Percentiles rank a stretch among this genome's conserved stretches.
These are phyloP conservation scores for Knoxia roxburghii DNA, from an alignment of 257 asterid species.

Conservation along the genomic window DNA sequence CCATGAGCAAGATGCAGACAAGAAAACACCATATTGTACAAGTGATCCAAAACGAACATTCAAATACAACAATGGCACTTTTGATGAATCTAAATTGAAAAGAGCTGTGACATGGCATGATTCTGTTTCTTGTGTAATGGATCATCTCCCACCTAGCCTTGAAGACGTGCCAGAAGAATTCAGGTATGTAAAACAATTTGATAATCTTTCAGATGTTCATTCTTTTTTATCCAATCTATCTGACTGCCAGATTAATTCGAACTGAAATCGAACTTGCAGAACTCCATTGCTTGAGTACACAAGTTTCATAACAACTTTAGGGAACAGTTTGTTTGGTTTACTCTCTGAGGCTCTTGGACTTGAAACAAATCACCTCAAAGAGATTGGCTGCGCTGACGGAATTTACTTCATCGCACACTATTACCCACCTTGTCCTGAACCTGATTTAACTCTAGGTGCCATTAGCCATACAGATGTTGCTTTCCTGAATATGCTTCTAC, in stretches of 20 bases:
- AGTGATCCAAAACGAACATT: neutral
- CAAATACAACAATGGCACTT: neutral
- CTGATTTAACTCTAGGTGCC: constrained; percentile 33
- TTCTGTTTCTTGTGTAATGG: neutral
- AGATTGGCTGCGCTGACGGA: constrained; percentile 37
- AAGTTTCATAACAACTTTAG: constrained; percentile 26
- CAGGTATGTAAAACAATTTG: neutral
- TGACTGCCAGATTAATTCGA: neutral
- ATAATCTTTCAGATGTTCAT: neutral
- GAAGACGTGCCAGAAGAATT: neutral
- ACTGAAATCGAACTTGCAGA: constrained; percentile 5
- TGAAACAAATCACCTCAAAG: constrained; percentile 22
- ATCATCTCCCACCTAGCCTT: neutral
- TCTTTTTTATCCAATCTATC: neutral
- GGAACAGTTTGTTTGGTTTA: constrained; percentile 26
- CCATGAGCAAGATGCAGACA: constrained; percentile 6
- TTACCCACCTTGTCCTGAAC: constrained; percentile 53
- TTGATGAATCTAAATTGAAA: neutral
- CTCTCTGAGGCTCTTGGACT: constrained; percentile 42
- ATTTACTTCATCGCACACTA: constrained; percentile 28
- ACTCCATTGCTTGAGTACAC: constrained; percentile 29
- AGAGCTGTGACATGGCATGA: neutral
- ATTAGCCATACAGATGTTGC: constrained; percentile 32
- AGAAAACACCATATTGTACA: neutral
- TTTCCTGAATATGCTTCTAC: constrained; percentile 38